These are phyloP conservation scores for Pezicula neosporulosa DNA, from an alignment of 2,329 filamentous ascomycete species.

Conservation along the genomic window DNA sequence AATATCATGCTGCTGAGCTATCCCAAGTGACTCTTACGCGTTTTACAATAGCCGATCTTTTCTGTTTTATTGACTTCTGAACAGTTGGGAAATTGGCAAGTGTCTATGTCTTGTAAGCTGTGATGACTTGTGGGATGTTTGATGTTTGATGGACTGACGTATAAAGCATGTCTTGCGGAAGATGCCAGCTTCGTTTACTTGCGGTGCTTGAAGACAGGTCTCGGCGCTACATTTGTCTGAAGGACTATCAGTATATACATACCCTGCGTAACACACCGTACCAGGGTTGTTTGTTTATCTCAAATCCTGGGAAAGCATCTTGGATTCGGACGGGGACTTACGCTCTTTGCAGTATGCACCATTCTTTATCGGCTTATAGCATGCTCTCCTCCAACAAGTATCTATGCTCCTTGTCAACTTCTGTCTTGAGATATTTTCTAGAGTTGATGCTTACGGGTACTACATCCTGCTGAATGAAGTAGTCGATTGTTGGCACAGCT, in stretches of 20 bases:
- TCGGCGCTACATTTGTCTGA: neutral
- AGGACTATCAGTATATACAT: neutral
- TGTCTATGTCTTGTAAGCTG: neutral
- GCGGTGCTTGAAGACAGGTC: neutral
- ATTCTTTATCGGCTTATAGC: neutral
- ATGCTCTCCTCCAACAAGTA: neutral
- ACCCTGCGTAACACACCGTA: neutral
- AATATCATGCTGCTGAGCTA: neutral
- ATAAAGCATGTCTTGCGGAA: conserved; percentile 1
- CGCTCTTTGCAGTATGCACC: neutral
- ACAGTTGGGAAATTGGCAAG: neutral
- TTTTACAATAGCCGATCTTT: neutral
- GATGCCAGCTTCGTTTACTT: neutral
- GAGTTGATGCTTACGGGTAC: neutral
- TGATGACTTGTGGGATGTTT: neutral
- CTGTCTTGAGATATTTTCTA: neutral
- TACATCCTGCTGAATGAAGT: neutral
- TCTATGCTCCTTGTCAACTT: neutral
- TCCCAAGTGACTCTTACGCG: neutral
- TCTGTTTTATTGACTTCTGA: neutral
- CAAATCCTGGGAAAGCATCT: neutral
- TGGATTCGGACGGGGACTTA: neutral
- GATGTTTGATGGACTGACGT: neutral
- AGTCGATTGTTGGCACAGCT: neutral
- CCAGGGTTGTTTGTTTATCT: neutral